phyloP scores from a whole-genome alignment of 306 rosid species.

The Rubus idaeus region DNA sequence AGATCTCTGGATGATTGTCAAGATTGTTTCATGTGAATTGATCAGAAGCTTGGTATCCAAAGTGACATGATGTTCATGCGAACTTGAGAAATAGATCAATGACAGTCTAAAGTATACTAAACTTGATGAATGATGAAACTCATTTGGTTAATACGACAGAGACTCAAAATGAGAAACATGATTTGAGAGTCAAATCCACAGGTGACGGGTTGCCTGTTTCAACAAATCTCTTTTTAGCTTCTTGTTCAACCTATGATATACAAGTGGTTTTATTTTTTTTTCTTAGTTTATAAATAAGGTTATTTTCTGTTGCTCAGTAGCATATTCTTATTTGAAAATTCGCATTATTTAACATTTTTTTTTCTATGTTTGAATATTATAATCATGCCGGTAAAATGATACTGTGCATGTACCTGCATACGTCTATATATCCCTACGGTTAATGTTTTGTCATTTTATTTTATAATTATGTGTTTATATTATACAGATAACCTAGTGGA shows the following conservation, averaged over 20 bases:
- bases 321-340: not conserved
- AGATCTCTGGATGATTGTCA: not conserved
- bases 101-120: not conserved
- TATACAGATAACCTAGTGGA: conserved; percentile 87
- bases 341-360: not conserved
- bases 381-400: not conserved
- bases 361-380: not conserved
- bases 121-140: conserved; percentile 1
- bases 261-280: not conserved
- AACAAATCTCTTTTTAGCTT: not conserved
- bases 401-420: not conserved
- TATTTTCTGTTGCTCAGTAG: not conserved
- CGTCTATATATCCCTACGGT: not conserved
- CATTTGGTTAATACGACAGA: not conserved
- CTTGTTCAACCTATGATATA: not conserved
- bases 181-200: not conserved
- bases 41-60: not conserved
- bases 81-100: conserved; percentile 3
- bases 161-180: not conserved
- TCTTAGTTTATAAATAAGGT: not conserved
- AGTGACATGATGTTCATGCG: not conserved
- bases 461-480: conserved; percentile 11
- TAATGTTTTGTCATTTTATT: not conserved
- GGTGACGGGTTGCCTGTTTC: not conserved
- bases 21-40: not conserved